Conservation (phyloP, 495 filamentous ascomycete genomes). For the Hypomontagnella monticulosa region DNA sequence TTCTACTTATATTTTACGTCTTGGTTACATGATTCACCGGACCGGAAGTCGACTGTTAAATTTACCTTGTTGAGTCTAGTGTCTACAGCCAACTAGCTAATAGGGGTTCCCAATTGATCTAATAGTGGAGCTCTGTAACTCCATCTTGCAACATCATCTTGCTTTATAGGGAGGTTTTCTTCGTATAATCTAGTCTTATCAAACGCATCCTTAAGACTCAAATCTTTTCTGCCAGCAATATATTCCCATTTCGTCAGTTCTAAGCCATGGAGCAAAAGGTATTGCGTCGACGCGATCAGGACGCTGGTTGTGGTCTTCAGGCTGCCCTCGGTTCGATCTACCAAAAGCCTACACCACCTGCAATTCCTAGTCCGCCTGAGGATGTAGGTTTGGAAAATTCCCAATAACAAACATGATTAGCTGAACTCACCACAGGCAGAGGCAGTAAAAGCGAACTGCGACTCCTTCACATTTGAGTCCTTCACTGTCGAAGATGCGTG, state of each 20-base stretch:
- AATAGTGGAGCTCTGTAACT: too few species aligned
- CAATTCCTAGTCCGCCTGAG: conserved; percentile 44
- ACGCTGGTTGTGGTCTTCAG: conserved; percentile 30
- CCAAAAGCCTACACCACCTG: conserved; percentile 1
- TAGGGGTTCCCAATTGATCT: too few species aligned
- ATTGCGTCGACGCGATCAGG: conserved; percentile 32
- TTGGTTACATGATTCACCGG: too few species aligned
- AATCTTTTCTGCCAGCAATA: too few species aligned
- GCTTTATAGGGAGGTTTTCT: too few species aligned
- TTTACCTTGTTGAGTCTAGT: too few species aligned
- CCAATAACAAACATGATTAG: not conserved
- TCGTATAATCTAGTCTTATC: too few species aligned
- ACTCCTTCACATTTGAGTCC: conserved; percentile 62
- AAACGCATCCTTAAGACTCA: too few species aligned
- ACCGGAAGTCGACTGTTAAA: too few species aligned
- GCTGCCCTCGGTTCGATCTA: conserved; percentile 26
- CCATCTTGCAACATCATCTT: too few species aligned
- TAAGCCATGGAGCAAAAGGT: conserved; percentile 23
- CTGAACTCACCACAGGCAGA: conserved; percentile 48
- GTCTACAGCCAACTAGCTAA: too few species aligned
- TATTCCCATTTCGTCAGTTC: not conserved
- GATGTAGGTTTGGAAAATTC: conserved; percentile 36
- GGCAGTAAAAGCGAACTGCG: conserved; percentile 61
- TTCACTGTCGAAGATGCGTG: conserved; percentile 76
- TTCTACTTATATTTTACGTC: too few species aligned